Evolutionary conservation across 2,329 filamentous ascomycete species (phyloP), one percentile per base, ranked within the genome.

Genomic region (Colletotrichum siamense): DNA sequence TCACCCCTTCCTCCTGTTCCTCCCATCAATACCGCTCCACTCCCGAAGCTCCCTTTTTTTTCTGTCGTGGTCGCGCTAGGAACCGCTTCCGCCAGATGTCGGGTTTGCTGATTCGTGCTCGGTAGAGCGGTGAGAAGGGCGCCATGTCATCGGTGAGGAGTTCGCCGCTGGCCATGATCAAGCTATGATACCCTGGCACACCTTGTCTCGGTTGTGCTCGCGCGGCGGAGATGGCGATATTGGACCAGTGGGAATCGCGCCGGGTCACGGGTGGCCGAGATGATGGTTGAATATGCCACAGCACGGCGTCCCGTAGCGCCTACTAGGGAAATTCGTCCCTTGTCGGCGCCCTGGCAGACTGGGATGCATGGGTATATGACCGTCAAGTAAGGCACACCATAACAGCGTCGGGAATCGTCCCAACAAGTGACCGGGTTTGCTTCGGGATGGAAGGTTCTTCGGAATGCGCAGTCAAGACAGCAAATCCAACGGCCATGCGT

Each of bases 351-450:
- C 24, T 69, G 73, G 73, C 57, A 73, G 69, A 73, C 64, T 39
- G 59, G 64, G 73, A 76, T 73, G 44, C 69, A 73, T 65, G 69
- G 69, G 64, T 76, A 73, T 36, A 44, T n/a, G 63, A 55, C 26
- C 44, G 18, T 59, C 49, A 26, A 64, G 22, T 73, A 65, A 49
- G 64, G 44, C 57, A 69, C 57, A 65, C 32, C 52, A 62, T 22
- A 75, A 52, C 57, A 57, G 64, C 24, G 73, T 59, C 57, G 57
- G 44, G 26, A 73, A 76, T 73, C 73, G 55, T 76, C 73, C 73
- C 69, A 76, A 76, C 73, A 65, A 75, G 73, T 64, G 69, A 44
- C 39, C 44, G 24, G 69, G 57, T 26, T 69, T 73, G 73, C 63
- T 68, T 76, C 55, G 62, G 73, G 55, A 72, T 57, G 36, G 52